A percentile compares a stretch with the other conserved stretches of the same genome.
Conservation (phyloP, 2,329 filamentous ascomycete genomes). For the Plenodomus lindquistii region DNA sequence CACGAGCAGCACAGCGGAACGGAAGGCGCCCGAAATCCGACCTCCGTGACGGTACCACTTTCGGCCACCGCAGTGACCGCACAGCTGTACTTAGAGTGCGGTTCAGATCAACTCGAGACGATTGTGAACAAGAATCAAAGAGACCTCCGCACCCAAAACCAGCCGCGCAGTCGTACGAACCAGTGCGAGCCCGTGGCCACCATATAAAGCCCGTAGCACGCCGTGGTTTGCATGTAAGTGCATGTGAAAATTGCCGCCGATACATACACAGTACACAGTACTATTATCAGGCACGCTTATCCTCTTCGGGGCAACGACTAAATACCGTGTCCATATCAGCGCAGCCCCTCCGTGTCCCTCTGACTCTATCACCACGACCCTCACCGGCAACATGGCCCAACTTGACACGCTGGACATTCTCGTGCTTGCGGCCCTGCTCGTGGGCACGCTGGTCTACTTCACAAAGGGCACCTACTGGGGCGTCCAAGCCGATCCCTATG, state of each 20-base stretch:
- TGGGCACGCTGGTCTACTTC: constrained; percentile 92
- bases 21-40: constrained; percentile 8
- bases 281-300: constrained; percentile 35
- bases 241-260: neutral
- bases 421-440: constrained; percentile 81
- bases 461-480: constrained; percentile 97
- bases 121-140: too few relatives aligned
- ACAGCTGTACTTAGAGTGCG: too few relatives aligned
- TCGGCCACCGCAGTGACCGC: constrained; percentile 14
- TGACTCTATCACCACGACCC: constrained; percentile 12
- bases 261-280: constrained; percentile 12
- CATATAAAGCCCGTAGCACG: constrained; percentile 1
- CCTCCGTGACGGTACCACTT: constrained; percentile 32
- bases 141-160: too few relatives aligned
- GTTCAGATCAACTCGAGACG: too few relatives aligned
- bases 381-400: constrained; percentile 74
- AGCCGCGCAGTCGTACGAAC: too few relatives aligned
- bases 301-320: constrained; percentile 27
- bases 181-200: too few relatives aligned
- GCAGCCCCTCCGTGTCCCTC: constrained; percentile 16
- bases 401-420: constrained; percentile 94
- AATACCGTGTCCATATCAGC: constrained; percentile 24
- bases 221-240: too few relatives aligned
- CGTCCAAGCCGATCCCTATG: constrained; percentile 85
- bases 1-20: constrained; percentile 7